A percentile compares a stretch with the other conserved stretches of the same genome.
These are phyloP conservation scores for Fraxinus dipetala DNA, from an alignment of 305 asterid species.

Conservation along the genomic window DNA sequence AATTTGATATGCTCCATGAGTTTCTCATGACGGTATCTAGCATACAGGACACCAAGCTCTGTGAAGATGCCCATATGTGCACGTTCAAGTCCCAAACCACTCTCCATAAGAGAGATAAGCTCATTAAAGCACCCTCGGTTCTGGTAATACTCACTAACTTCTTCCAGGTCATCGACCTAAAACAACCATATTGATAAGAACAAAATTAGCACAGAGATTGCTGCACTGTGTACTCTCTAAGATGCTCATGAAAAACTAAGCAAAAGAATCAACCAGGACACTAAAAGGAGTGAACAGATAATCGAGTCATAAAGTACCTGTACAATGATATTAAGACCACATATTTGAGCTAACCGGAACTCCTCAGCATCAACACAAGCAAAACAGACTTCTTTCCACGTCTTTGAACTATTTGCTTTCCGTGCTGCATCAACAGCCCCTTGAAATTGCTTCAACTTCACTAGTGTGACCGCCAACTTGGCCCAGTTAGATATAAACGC, in stretches of 20 bases:
- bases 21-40: conserved; percentile 98
- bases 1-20: conserved; percentile 98
- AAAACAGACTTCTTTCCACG: conserved; percentile 99
- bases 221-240: background rate
- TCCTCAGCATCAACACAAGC: conserved; percentile 99
- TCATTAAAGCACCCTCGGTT: conserved; percentile 98
- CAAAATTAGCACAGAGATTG: background rate
- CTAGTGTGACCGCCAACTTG: conserved; percentile 88
- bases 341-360: conserved; percentile 98
- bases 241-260: conserved; percentile 16
- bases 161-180: conserved; percentile 99
- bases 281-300: background rate
- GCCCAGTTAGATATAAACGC: conserved; percentile 97
- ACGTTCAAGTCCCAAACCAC: conserved; percentile 98
- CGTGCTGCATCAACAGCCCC: conserved; percentile 99
- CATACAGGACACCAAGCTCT: conserved; percentile 95
- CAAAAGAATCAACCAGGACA: background rate
- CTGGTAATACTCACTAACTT: conserved; percentile 95
- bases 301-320: conserved; percentile 52
- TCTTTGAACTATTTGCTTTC: conserved; percentile 95
- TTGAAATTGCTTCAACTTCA: conserved; percentile 90
- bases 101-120: conserved; percentile 97
- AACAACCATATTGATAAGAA: conserved; percentile 13
- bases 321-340: conserved; percentile 97
- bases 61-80: conserved; percentile 99